Base-by-base conservation (phyloP, 441 rosid genomes). In the Erysimum cheiri region DNA sequence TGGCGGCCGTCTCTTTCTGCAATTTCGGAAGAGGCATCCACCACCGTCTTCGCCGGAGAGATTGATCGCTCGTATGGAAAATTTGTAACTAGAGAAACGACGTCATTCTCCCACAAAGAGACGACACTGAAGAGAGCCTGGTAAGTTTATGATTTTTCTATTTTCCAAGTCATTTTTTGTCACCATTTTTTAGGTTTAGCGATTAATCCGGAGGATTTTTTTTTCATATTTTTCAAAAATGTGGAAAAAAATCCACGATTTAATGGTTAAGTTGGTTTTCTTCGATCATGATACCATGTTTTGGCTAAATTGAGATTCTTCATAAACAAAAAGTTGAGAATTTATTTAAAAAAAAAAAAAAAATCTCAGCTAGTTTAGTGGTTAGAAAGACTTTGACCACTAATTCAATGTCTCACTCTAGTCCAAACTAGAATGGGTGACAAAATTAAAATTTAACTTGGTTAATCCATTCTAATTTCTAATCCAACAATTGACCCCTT, bases 1-100 rank as follows among this genome's bases (percentile, higher is more conserved):
- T 63, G 68, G 68, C 29, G 40, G 2, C 68, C 57, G 15, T 22
- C 56, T 11, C 68, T 63, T 35, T 47, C 31, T 19, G 68, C 43
- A 0, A 47, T 63, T 6, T 47, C 19, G 19, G 68, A 64, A 49
- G 68, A 64, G 26, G 43, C 8, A 19, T 11, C 68, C 57, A 35
- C 43, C 43, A 22, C 31, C 43, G 41, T 47, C 6, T 46, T 19
- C 43, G 56, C 31, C 12, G 55, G 40, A 32, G 43, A 46, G 40
- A 6, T 2, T 46, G 6, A 31, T 32, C 41, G 43, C 10, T 44
- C 67, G 6, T n/a, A 11, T 46, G 7, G 15, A 44, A 46, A 31
- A 10, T 11, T 24, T 62, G 14, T 15, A 12, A 4, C 6, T 6
- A 62, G 29, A 37, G 13, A 59, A 31, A 62, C 33, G 10, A 17